These are phyloP conservation scores for Aureobasidium sp. DNA, from an alignment of 2,329 filamentous ascomycete species.

Conservation along the genomic window DNA sequence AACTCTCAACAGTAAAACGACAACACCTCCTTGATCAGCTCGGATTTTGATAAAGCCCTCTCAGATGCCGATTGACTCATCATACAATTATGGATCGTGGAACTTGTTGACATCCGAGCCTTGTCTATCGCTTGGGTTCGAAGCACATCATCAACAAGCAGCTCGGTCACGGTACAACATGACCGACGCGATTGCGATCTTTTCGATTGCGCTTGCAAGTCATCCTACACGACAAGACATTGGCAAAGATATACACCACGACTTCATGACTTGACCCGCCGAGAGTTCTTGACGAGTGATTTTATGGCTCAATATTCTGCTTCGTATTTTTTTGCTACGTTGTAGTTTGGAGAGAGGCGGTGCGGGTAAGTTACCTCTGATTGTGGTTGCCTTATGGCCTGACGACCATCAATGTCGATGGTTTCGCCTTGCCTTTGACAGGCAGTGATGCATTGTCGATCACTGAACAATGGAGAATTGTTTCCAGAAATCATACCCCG, in stretches of 20 bases:
- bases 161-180: not conserved
- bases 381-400: not conserved
- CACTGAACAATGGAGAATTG: not conserved
- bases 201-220: not conserved
- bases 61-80: constrained; percentile 11
- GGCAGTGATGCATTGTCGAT: not conserved
- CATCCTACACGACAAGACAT: not conserved
- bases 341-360: not conserved
- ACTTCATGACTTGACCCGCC: not conserved
- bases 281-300: too few species aligned
- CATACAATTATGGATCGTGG: constrained; percentile 4
- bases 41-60: constrained; percentile 12
- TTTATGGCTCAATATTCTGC: too few species aligned
- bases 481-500: not conserved
- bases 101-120: not conserved
- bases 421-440: not conserved
- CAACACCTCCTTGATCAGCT: constrained; percentile 9
- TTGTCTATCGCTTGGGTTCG: not conserved
- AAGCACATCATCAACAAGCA: not conserved
- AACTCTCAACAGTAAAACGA: constrained; percentile 14
- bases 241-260: not conserved
- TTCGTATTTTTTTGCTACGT: too few species aligned
- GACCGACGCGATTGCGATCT: not conserved
- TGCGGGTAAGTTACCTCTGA: not conserved
- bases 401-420: not conserved